These are phyloP conservation scores for Naematelia encephala DNA, from an alignment of 768 basidiomycete species.

Conservation along the genomic window DNA sequence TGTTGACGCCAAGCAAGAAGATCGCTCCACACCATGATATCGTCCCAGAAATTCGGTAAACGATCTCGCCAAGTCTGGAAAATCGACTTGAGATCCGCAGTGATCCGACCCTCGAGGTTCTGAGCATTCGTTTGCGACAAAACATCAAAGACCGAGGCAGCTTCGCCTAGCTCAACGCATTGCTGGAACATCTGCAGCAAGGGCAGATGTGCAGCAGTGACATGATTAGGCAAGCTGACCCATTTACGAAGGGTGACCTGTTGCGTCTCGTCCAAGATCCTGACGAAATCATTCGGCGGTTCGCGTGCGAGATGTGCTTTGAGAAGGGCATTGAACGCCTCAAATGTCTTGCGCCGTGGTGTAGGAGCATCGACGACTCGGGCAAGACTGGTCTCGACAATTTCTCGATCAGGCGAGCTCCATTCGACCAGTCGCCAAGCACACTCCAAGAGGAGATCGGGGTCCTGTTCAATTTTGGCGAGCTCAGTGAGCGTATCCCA, in stretches of 20 bases:
- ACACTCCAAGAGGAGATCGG: constrained; percentile 88
- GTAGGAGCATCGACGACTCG: constrained; percentile 81
- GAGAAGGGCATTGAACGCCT: constrained; percentile 85
- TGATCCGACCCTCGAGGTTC: constrained; percentile 91
- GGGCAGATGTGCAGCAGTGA: constrained; percentile 90
- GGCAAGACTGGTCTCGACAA: constrained; percentile 72
- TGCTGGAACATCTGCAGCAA: constrained; percentile 97
- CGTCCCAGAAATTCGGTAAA: constrained; percentile 90
- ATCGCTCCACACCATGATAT: constrained; percentile 98
- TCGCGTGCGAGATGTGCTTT: constrained; percentile 77
- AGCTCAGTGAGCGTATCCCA: constrained; percentile 95
- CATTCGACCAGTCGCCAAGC: constrained; percentile 93
- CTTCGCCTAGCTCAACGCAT: constrained; percentile 95
- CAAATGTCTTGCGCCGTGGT: constrained; percentile 94
- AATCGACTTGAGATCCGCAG: constrained; percentile 84
- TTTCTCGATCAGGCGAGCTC: constrained; percentile 63
- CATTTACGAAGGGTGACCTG: constrained; percentile 95
- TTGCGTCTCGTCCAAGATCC: constrained; percentile 89
- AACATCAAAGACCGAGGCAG: constrained; percentile 82
- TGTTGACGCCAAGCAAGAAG: constrained; percentile 99
- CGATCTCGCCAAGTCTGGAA: constrained; percentile 96
- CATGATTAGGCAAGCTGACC: constrained; percentile 77
- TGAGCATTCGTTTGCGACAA: constrained; percentile 77
- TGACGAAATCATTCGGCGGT: constrained; percentile 74
- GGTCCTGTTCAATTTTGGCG: constrained; percentile 79